Conservation (phyloP, 1,139 yeast genomes). For the Candida sanyaensis region DNA sequence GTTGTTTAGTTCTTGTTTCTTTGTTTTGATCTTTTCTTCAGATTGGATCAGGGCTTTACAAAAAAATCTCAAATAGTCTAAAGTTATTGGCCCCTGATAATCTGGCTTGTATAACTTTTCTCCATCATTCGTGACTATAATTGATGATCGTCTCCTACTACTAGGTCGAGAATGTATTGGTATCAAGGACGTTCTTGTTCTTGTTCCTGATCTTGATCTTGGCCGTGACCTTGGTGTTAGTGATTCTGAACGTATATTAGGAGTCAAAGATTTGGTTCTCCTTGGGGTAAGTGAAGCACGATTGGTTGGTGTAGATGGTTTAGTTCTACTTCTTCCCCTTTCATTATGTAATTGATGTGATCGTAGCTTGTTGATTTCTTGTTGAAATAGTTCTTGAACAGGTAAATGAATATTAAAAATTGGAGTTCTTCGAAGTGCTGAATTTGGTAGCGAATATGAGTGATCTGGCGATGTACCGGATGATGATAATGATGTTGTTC, state of each 20-base stretch:
- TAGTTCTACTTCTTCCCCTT: constrained; percentile 1
- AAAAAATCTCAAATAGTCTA: constrained; percentile 38
- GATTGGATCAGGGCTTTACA: constrained; percentile 29
- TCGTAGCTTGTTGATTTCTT: constrained; percentile 3
- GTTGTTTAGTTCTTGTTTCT: constrained; percentile 7
- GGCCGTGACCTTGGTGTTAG: neutral
- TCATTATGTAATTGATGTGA: constrained; percentile 1
- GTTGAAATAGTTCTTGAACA: constrained; percentile 3
- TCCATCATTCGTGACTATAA: constrained; percentile 24
- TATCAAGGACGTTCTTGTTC: constrained; percentile 2
- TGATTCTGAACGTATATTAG: neutral
- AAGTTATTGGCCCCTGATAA: constrained; percentile 42
- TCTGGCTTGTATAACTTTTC: constrained; percentile 27
- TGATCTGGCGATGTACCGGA: neutral
- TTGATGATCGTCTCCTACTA: constrained; percentile 9
- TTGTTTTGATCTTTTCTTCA: constrained; percentile 16
- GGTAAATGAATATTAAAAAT: constrained; percentile 8
- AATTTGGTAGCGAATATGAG: constrained; percentile 7
- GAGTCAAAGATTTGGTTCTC: neutral
- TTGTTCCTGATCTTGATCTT: too few species aligned
- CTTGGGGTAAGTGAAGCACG: neutral
- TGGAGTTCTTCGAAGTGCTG: constrained; percentile 1
- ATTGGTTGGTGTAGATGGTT: constrained; percentile 4
- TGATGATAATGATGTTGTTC: constrained; percentile 4
- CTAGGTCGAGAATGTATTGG: constrained; percentile 1